These are phyloP conservation scores for Lentinula guzmanii DNA, from an alignment of 768 basidiomycete genomes.

Conservation along the genomic window DNA sequence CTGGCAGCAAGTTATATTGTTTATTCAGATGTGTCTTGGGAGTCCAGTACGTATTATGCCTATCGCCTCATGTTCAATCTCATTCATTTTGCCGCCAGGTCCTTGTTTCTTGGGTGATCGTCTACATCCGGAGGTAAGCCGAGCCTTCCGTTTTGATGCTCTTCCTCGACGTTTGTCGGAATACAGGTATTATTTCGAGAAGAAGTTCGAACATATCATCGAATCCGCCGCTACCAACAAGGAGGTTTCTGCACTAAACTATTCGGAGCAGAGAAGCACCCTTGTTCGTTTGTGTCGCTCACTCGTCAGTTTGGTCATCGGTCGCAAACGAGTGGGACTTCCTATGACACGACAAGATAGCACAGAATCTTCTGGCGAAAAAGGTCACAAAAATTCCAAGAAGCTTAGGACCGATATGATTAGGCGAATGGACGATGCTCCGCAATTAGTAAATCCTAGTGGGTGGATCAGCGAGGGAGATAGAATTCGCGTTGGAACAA, in stretches of 20 bases:
- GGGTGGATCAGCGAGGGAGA: conserved; percentile 57
- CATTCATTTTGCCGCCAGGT: conserved; percentile 37
- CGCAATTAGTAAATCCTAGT: conserved; percentile 67
- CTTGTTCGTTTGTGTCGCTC: conserved; percentile 9
- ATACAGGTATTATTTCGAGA: conserved; percentile 63
- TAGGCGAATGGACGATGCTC: conserved; percentile 60
- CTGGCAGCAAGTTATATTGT: conserved; percentile 66
- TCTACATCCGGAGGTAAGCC: conserved; percentile 64
- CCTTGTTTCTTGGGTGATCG: conserved; percentile 78
- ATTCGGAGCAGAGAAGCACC: conserved; percentile 13
- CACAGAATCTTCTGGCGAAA: conserved; percentile 8
- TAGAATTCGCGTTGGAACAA: conserved; percentile 15
- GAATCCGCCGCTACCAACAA: conserved; percentile 31
- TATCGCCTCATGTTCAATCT: not conserved
- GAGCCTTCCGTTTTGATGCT: not conserved
- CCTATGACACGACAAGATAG: conserved; percentile 11
- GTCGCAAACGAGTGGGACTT: conserved; percentile 8
- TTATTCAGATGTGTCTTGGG: conserved; percentile 74
- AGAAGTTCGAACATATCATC: conserved; percentile 59
- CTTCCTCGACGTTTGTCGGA: not conserved
- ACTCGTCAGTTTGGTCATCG: conserved; percentile 25
- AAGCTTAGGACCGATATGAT: conserved; percentile 72
- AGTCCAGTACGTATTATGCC: conserved; percentile 51
- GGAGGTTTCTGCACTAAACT: conserved; percentile 14
- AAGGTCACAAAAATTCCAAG: conserved; percentile 10